Percentiles rank a stretch among this genome's conserved stretches.
These are phyloP conservation scores for Xylaria arbuscula DNA, from an alignment of 2,329 filamentous ascomycete species.

Conservation along the genomic window DNA sequence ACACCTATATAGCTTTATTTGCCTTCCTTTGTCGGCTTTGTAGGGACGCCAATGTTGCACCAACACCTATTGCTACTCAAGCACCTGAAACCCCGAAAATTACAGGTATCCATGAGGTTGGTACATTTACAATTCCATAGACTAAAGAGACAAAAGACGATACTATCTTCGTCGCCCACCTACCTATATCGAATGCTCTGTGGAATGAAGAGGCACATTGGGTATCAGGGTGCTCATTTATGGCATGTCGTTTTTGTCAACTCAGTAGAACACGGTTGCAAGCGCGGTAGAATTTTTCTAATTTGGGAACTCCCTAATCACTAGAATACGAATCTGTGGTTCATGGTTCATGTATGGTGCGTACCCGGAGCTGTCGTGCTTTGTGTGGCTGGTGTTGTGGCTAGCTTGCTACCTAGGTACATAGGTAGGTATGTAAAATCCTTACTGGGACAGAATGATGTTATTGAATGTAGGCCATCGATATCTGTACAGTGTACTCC, in stretches of 20 bases:
- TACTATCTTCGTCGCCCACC: neutral
- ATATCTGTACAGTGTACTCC: too few species aligned
- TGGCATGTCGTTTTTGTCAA: neutral
- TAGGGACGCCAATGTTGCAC: neutral
- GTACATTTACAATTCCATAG: neutral
- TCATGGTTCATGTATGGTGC: too few species aligned
- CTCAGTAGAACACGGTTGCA: neutral
- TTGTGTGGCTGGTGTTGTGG: constrained; percentile 8
- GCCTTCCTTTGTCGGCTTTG: constrained; percentile 3
- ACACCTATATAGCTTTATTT: constrained; percentile 2
- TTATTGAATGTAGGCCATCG: neutral
- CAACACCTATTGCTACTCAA: neutral
- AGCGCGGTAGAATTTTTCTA: neutral
- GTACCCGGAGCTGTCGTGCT: neutral
- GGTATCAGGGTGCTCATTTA: neutral
- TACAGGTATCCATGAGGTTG: neutral
- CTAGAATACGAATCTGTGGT: neutral
- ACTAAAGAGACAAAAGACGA: neutral
- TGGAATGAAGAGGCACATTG: neutral
- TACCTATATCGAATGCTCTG: neutral
- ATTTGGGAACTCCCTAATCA: neutral
- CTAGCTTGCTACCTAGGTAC: neutral
- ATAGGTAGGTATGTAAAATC: neutral
- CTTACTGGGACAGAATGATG: neutral
- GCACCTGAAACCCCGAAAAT: neutral